Evolutionary conservation across 129 eudicot species (phyloP), one percentile per base, ranked within the genome.

Genomic region (Flaveria ramosissima): DNA sequence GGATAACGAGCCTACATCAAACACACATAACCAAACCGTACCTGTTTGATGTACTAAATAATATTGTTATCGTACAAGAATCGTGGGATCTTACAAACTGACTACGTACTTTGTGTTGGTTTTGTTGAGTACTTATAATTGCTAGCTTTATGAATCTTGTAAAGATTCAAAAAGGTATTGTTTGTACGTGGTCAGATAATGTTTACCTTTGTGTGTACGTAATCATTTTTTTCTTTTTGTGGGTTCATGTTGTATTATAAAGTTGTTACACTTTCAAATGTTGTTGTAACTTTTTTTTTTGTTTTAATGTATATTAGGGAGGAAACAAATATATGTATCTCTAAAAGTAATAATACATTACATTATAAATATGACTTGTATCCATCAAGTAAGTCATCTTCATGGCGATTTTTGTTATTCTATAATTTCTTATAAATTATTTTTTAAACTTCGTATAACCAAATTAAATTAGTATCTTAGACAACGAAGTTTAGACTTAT

Each of bases 41-140:
- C 78, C 83, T 10, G 83, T 79, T 60, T 63, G 23, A 63, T 63
- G 45, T 30, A 15, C 12, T 62, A 61, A 57, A 59, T 0, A 19
- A 9, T 21, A 21, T 1, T 20, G 64, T 57, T 57, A 36, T 57
- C 32, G 13, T 7, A 19, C 64, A 55, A 17, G 26, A 55, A 55
- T 55, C 0, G 13, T 23, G 41, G 41, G 41, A 36, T 36, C 41
- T 36, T 36, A 23, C 66, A 60, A 59, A 60, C 4, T 60, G 42
- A 61, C 42, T 3, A 61, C 42, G 4, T 10, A 20, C 6, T 26
- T 14, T 26, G 3, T 1, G 2, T 12, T 61, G 27, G 7, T 59
- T 17, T 19, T 8, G 14, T 19, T 19, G 14, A 19, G 62, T 55
- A 17, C 62, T 17, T 36, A 36, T 36, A 36, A 36, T 36, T 36